Base-by-base conservation (phyloP, 139 green algal species). In the Asterochloris sp. region DNA sequence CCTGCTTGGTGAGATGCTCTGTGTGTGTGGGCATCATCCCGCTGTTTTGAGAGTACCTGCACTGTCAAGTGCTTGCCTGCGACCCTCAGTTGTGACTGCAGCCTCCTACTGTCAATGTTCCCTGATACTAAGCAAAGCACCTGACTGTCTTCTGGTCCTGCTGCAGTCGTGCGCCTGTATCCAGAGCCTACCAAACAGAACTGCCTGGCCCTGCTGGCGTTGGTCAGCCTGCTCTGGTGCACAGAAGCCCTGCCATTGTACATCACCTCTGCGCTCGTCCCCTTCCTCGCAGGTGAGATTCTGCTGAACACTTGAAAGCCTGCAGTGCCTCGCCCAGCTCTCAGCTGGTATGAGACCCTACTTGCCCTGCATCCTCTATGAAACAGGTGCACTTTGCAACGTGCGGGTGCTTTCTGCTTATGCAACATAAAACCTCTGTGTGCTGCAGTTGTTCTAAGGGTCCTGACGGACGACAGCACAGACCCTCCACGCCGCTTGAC, bases 211-310 rank as follows among this genome's bases (percentile, higher is more conserved):
- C 74, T 95, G 76, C 85, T 95, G 66, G 85, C 80, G 13, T 90
- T 92, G n/a, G 86, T 83, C 16, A 88, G 82, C 12, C 24, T 94
- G 69, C 89, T 95, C 62, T 95, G 92, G 92, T 89, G 83, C 81
- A 90, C 88, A 0, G 90, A 94, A 85, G 89, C 92, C 0, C 75
- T 95, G 23, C 92, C 92, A 0, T 85, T 95, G n/a, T 94, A 91
- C 73, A 89, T 92, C 38, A 95, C 92, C 0, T 88, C 85, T 73
- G 92, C 94, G 88, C 79, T 91, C 16, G 87, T 95, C 26, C 90
- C 91, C 14, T 74, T 89, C 19, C 82, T 92, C 16, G 84, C 86
- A 79, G 74, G 74, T 79, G 27, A 27, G 29, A 60, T 27, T 14
- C n/a, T n/a, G 29, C 74, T 66, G n/a, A n/a, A n/a, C 74, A 24